Conservation (phyloP, 352 stramenopile genomes). For the Lagenidium sp. region DNA sequence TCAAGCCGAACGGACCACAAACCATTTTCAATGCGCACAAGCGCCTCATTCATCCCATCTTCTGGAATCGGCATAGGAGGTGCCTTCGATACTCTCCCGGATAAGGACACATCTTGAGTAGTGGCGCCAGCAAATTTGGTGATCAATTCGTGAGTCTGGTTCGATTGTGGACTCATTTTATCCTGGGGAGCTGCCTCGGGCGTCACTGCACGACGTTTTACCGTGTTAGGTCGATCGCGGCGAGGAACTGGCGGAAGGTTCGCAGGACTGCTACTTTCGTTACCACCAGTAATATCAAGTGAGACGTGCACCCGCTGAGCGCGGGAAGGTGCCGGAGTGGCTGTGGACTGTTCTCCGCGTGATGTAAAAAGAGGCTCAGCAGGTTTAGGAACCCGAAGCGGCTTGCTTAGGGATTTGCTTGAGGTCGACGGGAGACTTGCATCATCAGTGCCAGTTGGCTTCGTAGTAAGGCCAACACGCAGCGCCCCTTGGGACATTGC, state of each 20-base stretch:
- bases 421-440: no score
- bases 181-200: conserved; percentile 1
- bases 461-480: no score
- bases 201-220: conserved; percentile 12
- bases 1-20: conserved; percentile 65
- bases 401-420: conserved; percentile 1
- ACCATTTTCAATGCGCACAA: conserved; percentile 34
- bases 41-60: conserved; percentile 45
- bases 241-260: conserved; percentile 6
- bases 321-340: conserved; percentile 3
- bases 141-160: conserved; percentile 3
- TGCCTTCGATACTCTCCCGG: no score
- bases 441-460: no score
- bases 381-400: conserved; percentile 12
- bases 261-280: no score
- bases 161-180: no score
- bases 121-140: no score
- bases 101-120: no score
- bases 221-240: conserved; percentile 12
- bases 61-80: no score
- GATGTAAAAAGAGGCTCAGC: no score
- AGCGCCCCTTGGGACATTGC: no score
- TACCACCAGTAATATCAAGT: neutral
- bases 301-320: conserved; percentile 13
- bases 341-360: neutral